These are phyloP conservation scores for Niveomyces coronatus DNA, from an alignment of 2,329 filamentous ascomycete genomes.

Conservation along the genomic window DNA sequence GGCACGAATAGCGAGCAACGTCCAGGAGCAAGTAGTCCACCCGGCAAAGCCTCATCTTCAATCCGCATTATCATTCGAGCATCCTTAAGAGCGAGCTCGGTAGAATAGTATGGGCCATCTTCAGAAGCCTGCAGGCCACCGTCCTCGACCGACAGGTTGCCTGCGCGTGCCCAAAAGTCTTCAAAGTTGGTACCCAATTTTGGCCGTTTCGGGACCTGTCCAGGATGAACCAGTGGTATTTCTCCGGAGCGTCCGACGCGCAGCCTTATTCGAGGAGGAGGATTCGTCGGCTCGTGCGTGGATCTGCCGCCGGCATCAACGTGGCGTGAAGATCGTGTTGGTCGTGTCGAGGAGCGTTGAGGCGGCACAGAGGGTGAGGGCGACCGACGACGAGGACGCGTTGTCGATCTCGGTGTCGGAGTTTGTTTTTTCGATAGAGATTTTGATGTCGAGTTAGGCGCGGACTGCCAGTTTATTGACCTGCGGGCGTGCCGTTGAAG, in stretches of 20 bases:
- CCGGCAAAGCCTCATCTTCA: conserved; percentile 61
- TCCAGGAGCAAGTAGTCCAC: conserved; percentile 62
- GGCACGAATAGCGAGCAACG: conserved; percentile 64
- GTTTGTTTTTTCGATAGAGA: conserved; percentile 19
- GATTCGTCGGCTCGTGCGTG: conserved; percentile 15
- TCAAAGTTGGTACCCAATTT: conserved; percentile 45
- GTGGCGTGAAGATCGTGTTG: conserved; percentile 32
- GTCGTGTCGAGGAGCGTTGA: conserved; percentile 31
- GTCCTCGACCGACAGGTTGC: conserved; percentile 43
- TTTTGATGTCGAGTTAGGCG: conserved; percentile 19
- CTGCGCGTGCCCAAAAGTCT: conserved; percentile 45
- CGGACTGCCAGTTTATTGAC: conserved; percentile 3
- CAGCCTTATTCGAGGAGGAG: conserved; percentile 38
- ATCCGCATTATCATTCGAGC: conserved; percentile 59
- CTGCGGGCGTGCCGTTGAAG: conserved; percentile 10
- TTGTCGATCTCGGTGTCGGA: conserved; percentile 19
- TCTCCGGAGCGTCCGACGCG: conserved; percentile 27
- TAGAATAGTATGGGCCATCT: conserved; percentile 46
- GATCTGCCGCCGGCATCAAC: conserved; percentile 19
- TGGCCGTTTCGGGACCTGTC: conserved; percentile 42
- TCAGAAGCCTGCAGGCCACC: conserved; percentile 47
- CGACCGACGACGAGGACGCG: conserved; percentile 29
- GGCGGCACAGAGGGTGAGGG: conserved; percentile 29
- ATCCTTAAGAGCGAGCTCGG: conserved; percentile 56
- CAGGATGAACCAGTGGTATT: conserved; percentile 50